Evolutionary conservation across 2,329 filamentous ascomycete genomes (phyloP).

Genomic region (Paecilomyces niveus): DNA sequence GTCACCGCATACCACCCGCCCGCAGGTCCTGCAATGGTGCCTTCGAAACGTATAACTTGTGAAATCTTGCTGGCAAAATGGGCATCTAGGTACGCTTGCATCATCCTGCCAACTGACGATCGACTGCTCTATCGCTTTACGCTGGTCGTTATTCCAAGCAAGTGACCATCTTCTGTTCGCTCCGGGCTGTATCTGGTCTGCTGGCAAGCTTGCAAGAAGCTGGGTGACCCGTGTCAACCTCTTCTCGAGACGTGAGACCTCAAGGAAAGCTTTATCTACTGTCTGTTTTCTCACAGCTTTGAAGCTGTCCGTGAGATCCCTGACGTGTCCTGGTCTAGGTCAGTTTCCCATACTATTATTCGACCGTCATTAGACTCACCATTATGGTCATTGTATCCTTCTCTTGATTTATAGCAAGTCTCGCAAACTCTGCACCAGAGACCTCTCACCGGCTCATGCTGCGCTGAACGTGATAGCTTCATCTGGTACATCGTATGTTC

Average conservation of each 20-base stretch:
- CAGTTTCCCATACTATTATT: neutral
- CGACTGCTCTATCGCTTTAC: constrained; percentile 80
- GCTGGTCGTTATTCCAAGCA: constrained; percentile 63
- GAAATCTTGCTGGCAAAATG: constrained; percentile 95
- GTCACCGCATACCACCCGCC: constrained; percentile 87
- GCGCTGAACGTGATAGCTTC: constrained; percentile 83
- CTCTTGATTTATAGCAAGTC: constrained; percentile 96
- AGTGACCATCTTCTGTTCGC: constrained; percentile 45
- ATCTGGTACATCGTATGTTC: constrained; percentile 99
- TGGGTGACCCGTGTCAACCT: constrained; percentile 83
- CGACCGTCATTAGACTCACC: constrained; percentile 29
- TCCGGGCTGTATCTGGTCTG: constrained; percentile 53
- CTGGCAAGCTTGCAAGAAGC: constrained; percentile 67
- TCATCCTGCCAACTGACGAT: constrained; percentile 96
- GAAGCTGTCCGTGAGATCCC: constrained; percentile 69
- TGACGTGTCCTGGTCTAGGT: constrained; percentile 15
- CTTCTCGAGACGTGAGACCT: constrained; percentile 86
- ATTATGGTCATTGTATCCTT: constrained; percentile 86
- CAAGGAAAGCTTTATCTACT: constrained; percentile 78
- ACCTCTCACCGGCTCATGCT: constrained; percentile 82
- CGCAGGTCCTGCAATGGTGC: constrained; percentile 92
- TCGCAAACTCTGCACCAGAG: constrained; percentile 95
- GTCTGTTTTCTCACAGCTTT: constrained; percentile 62
- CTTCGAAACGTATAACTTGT: constrained; percentile 85
- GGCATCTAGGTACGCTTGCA: constrained; percentile 68